Base-by-base conservation (phyloP, 306 rosid species). In the Acmispon strigosus region DNA sequence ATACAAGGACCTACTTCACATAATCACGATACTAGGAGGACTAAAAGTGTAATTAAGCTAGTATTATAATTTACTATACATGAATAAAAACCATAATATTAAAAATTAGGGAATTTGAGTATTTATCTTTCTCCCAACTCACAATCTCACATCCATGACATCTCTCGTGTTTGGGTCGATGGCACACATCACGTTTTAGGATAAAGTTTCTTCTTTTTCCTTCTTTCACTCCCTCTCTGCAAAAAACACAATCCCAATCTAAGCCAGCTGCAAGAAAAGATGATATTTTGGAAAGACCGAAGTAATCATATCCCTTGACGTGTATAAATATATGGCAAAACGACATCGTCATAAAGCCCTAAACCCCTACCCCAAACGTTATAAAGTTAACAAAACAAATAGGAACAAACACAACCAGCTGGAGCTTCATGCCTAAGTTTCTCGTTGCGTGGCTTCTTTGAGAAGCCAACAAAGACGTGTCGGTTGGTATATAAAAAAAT, bases 391-490 rank as follows among this genome's bases (percentile, higher is more conserved):
- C 37, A 32, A 0, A 32, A 32, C 37, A 5, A 39, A 7, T 7
- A 1, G 8, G 64, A 27, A 27, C 32, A 27, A 27, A 39, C 43
- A 50, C 22, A 64, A 54, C 17, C 27, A 55, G 70, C 5, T 43
- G 34, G 54, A 74, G 66, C 96, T 90, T 90, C 47, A 2, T 6
- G 73, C 60, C 16, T 49, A 88, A 86, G 96, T 66, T 83, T 82
- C 66, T 47, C 8, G 45, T 81, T 85, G 80, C 82, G 87, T 84
- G 77, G 82, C 96, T 86, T 88, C 76, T 51, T 54, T 72, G 74
- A 83, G 82, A 90, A 83, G 96, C 79, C 69, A 15, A 49, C 48
- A 19, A 19, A 48, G 37, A 62, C 68, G 19, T 80, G 91, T 87
- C 84, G 87, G 83, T 63, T 84, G 47, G 66, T 41, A 43, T 55